Base-by-base conservation (phyloP, 345 rosid species). In the Acer yangbiense region DNA sequence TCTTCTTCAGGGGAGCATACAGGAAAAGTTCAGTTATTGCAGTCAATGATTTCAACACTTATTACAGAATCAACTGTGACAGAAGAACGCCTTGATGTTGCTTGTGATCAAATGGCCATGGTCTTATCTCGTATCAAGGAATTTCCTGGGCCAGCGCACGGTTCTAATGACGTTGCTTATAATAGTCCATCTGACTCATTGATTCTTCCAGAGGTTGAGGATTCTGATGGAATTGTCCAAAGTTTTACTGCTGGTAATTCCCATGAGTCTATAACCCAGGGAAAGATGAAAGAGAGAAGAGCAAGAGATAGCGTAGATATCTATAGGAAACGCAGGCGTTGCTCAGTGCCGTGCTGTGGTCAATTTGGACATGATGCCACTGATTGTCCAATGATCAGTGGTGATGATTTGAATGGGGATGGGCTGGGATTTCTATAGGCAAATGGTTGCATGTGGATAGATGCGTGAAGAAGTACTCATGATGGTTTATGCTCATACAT, bases 41-140 rank as follows among this genome's bases (percentile, higher is more conserved):
- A 89, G 68, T 86, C 90, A 60, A 84, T 89, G 89, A 86, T 80
- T 74, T 82, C 85, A 50, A 62, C 86, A 21, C 84, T 89, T 10
- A 27, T 89, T 46, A 50, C 86, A 7, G 89, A 89, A 78, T 85
- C 90, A 9, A 68, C 72, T 6, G 89, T 79, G 75, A 86, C 93
- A 58, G 89, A 89, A 61, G 91, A 88, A 72, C 85, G 91, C 41
- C 82, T 88, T 62, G 85, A 85, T 72, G 84, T 82, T 65, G 93
- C 90, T 44, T 91, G 91, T 61, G 86, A 86, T 63, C 88, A 86
- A 76, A 85, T 86, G 21, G 72, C 85, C 1, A 70, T 81, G 81
- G 82, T 85, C 14, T 52, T 87, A 50, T 81, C 91, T 41, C 89
- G 81, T 3, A 55, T 87, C 72, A 89, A 88, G 73, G 86, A 85